Evolutionary conservation across 179 eudicot species (phyloP), one percentile per base, ranked within the genome.

Genomic region (Pouteria campechiana): DNA sequence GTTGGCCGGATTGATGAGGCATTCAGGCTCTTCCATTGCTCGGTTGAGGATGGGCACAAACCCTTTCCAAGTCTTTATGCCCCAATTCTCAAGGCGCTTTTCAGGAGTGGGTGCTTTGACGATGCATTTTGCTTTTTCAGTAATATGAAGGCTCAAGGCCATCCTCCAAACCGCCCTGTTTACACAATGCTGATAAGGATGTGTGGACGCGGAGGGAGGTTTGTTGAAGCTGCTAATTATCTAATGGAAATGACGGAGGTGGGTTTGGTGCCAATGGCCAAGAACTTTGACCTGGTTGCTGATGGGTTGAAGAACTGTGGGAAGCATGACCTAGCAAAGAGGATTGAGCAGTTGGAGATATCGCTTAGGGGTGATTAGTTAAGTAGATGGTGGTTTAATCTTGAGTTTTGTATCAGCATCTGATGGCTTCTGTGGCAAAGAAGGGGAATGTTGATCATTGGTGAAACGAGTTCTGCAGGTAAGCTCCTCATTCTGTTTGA

Each of bases 41-140:
- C 93, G 2, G 74, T 85, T 44, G 97, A 85, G 47, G 86, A 79
- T 42, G 97, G 97, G 42, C 73, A 73, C 23, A 64, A 65, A 64
- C 97, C 97, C 2, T 89, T 89, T 32, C 97, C 97, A 8, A 79
- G 97, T 60, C 58, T 89, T 12, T 89, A 89, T 67, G 97, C 97
- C 16, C 93, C 97, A 0, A 72, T 89, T 52, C 67, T 89, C 24
- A 89, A 89, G 60, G 78, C 72, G 2, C 69, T 89, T 59, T 89
- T 75, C 65, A 63, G 73, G 70, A 69, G 56, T 55, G 97, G 95
- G 7, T 73, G 56, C 68, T 89, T 85, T 61, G 97, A 85, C 57
- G 97, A 89, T 55, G 90, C 97, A 1, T 89, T 68, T 48, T 63
- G 95, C 72, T 81, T 81, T 54, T 89, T 89, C 29, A 64, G 81